phyloP scores from a whole-genome alignment of 768 basidiomycete genomes.

The Leccinellum albellum region DNA sequence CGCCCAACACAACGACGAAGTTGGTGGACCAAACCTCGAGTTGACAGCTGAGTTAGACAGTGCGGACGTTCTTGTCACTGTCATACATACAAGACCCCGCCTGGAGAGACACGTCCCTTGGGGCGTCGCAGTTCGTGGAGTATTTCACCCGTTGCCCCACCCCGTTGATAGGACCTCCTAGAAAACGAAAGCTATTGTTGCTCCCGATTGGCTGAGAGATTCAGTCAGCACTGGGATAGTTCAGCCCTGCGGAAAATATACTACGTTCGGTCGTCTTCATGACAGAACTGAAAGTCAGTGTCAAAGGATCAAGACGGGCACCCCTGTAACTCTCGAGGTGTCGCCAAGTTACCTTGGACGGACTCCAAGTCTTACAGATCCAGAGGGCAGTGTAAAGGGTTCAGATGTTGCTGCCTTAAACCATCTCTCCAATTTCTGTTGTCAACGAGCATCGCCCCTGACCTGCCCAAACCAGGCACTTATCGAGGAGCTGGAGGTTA shows the following conservation, averaged over 20 bases:
- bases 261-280: conserved; percentile 50
- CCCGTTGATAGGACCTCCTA: conserved; percentile 24
- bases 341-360: background rate
- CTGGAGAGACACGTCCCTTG: conserved; percentile 68
- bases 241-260: conserved; percentile 53
- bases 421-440: conserved; percentile 47
- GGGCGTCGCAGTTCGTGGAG: conserved; percentile 55
- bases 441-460: conserved; percentile 61
- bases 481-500: conserved; percentile 52
- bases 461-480: conserved; percentile 67
- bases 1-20: background rate
- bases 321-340: background rate
- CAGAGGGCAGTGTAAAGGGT: conserved; percentile 7
- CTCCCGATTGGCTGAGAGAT: conserved; percentile 66
- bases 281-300: conserved; percentile 45
- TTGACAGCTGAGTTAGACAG: conserved; percentile 40
- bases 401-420: conserved; percentile 20
- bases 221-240: conserved; percentile 43
- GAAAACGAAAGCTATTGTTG: conserved; percentile 66
- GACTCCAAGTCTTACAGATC: conserved; percentile 16
- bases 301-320: conserved; percentile 27
- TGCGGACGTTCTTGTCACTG: conserved; percentile 66
- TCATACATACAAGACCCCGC: conserved; percentile 60
- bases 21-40: conserved; percentile 22
- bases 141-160: background rate